These are phyloP conservation scores for Cytospora schulzeri DNA, from an alignment of 2,329 filamentous ascomycete species.

Conservation along the genomic window DNA sequence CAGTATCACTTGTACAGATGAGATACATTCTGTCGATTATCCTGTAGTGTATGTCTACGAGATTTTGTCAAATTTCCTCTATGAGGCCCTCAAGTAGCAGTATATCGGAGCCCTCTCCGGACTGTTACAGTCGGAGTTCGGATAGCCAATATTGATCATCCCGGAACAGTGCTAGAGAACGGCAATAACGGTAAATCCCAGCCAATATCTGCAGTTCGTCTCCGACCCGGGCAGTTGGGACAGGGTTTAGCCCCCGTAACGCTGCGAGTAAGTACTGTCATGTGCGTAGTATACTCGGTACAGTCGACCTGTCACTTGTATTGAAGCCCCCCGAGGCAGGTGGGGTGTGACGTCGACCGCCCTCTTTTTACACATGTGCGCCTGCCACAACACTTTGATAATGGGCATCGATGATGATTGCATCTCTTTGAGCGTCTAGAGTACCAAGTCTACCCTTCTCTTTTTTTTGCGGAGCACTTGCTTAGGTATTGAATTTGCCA, in stretches of 20 bases:
- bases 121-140: neutral
- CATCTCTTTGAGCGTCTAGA: constrained; percentile 10
- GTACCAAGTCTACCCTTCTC: constrained; percentile 4
- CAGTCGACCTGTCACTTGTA: neutral
- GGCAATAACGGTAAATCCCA: neutral
- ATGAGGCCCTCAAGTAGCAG: neutral
- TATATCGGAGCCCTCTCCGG: neutral
- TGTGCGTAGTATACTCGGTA: neutral
- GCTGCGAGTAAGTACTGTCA: neutral
- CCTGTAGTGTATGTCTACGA: neutral
- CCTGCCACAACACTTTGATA: constrained; percentile 3
- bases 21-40: neutral
- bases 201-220: neutral
- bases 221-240: neutral
- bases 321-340: neutral
- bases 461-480: too few relatives aligned
- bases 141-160: neutral
- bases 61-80: neutral
- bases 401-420: constrained; percentile 21
- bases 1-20: neutral
- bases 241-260: neutral
- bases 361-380: neutral
- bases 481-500: too few relatives aligned
- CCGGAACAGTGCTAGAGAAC: neutral
- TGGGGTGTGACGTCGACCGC: constrained; percentile 17